Evolutionary conservation across 1,284 basidiomycete genomes (phyloP).

Genomic region (Boletus calvinii): DNA sequence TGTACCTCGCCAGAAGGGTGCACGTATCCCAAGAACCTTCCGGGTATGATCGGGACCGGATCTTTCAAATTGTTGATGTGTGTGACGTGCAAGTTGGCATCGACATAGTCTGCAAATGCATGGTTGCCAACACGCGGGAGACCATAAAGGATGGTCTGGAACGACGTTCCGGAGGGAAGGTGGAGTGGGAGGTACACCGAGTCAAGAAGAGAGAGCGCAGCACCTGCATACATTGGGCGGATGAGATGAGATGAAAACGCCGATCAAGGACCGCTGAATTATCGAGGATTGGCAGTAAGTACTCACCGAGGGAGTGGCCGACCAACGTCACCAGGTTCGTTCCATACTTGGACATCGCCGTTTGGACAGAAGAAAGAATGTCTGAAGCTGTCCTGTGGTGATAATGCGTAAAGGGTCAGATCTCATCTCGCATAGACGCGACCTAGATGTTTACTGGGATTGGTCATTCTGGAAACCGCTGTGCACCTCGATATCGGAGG

Average conservation of each 20-base stretch:
- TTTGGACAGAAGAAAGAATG: slow-evolving; percentile 50
- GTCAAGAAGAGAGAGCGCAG: slow-evolving; percentile 52
- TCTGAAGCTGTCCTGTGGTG: slow-evolving; percentile 44
- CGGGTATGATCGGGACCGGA: slow-evolving; percentile 48
- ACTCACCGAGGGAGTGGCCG: slow-evolving; percentile 55
- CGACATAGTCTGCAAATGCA: slow-evolving; percentile 58
- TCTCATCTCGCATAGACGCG: background rate
- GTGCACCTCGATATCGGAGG: slow-evolving; percentile 50
- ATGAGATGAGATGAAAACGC: background rate
- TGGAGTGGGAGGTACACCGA: slow-evolving; percentile 39
- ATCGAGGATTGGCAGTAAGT: background rate
- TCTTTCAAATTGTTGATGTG: slow-evolving; percentile 55
- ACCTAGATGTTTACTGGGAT: slow-evolving; percentile 40
- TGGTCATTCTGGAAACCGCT: slow-evolving; percentile 56
- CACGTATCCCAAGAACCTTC: slow-evolving; percentile 49
- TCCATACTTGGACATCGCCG: slow-evolving; percentile 39
- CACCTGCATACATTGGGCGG: slow-evolving; percentile 29
- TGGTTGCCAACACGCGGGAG: slow-evolving; percentile 67
- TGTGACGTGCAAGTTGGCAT: slow-evolving; percentile 41
- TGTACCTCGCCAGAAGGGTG: slow-evolving; percentile 60
- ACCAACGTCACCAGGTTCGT: slow-evolving; percentile 47
- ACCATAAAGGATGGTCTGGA: slow-evolving; percentile 46
- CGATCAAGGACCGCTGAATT: slow-evolving; percentile 3
- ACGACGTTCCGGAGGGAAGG: slow-evolving; percentile 33
- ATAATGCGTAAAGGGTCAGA: background rate